These are phyloP conservation scores for Didymella pomorum DNA, from an alignment of 2,329 filamentous ascomycete genomes.

Conservation along the genomic window DNA sequence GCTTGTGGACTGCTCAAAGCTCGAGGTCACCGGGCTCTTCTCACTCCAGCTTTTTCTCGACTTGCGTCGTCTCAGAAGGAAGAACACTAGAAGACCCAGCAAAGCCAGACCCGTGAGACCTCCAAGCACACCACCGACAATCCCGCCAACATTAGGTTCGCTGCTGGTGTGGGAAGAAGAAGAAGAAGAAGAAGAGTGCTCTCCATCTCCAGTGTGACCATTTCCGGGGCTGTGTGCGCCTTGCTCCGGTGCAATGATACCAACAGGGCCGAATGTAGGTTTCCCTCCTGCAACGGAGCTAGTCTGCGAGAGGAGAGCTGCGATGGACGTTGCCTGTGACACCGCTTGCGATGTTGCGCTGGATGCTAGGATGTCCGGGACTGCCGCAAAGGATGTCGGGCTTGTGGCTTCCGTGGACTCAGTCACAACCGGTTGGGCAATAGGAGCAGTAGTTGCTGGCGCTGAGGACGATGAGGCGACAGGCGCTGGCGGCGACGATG, in stretches of 20 bases:
- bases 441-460: conserved; percentile 6
- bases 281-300: conserved; percentile 26
- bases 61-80: conserved; percentile 45
- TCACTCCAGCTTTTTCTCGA: conserved; percentile 33
- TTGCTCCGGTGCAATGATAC: conserved; percentile 40
- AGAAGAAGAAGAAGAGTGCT: conserved; percentile 8
- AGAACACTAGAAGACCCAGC: conserved; percentile 43
- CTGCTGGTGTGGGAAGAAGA: conserved; percentile 11
- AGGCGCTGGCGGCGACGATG: background rate
- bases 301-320: conserved; percentile 26
- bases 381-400: conserved; percentile 24
- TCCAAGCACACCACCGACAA: conserved; percentile 48
- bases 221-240: conserved; percentile 22
- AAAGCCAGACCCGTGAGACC: conserved; percentile 45
- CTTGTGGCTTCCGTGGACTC: background rate
- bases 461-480: background rate
- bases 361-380: conserved; percentile 25
- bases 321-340: conserved; percentile 22
- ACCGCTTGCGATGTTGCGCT: conserved; percentile 21
- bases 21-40: conserved; percentile 23
- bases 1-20: conserved; percentile 17
- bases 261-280: conserved; percentile 38
- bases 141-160: conserved; percentile 37
- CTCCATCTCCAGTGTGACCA: conserved; percentile 26
- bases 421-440: conserved; percentile 14